Conservation (phyloP, 2,329 filamentous ascomycete species). For the Phialemonium atrogriseum region DNA sequence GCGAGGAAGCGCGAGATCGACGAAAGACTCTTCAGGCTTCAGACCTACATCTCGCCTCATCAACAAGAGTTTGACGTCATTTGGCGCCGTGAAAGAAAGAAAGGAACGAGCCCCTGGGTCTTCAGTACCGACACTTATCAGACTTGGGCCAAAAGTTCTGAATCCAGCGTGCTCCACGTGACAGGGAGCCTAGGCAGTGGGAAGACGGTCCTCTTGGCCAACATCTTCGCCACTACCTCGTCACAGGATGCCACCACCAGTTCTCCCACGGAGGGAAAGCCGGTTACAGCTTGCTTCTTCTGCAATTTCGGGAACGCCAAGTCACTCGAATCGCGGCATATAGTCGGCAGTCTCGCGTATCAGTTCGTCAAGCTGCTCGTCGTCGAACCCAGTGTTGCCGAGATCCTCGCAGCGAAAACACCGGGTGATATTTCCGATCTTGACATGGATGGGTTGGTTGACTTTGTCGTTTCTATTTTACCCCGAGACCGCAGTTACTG, state of each 20-base stretch:
- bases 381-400: background rate
- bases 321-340: background rate
- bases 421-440: too few species aligned
- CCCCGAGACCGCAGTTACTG: too few species aligned
- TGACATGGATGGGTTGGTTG: too few species aligned
- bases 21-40: background rate
- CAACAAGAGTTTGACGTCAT: constrained; percentile 3
- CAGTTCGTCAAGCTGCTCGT: background rate
- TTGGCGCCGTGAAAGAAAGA: constrained; percentile 9
- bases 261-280: background rate
- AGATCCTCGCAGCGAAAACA: background rate
- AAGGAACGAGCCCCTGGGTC: constrained; percentile 8
- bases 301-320: background rate
- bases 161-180: constrained; percentile 1
- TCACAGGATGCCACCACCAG: background rate
- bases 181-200: constrained; percentile 5
- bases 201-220: constrained; percentile 5
- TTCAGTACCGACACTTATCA: constrained; percentile 2
- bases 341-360: background rate
- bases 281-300: background rate
- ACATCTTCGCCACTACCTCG: constrained; percentile 3
- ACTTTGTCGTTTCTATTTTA: too few species aligned
- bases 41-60: constrained; percentile 1
- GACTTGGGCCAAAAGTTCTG: background rate
- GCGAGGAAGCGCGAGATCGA: too few species aligned